A percentile compares a stretch with the other conserved stretches of the same genome.
phyloP scores from a whole-genome alignment of 345 rosid species.

The Heritiera fomes region DNA sequence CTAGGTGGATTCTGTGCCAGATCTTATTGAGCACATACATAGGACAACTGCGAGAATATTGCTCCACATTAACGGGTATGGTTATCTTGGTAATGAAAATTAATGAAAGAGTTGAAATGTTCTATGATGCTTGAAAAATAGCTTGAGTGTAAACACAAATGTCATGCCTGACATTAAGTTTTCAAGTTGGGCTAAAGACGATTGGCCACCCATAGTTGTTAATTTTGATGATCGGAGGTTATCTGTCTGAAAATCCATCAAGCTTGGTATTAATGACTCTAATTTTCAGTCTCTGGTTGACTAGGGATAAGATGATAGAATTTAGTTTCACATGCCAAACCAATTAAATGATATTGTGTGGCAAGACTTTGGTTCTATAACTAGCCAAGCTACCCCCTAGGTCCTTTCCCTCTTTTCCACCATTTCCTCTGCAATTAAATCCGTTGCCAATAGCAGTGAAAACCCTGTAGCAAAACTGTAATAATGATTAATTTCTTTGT shows the following conservation, averaged over 20 bases:
- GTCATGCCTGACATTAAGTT: too few relatives aligned
- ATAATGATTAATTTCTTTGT: background rate
- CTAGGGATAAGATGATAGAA: background rate
- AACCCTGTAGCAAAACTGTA: background rate
- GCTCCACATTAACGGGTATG: slow-evolving; percentile 94
- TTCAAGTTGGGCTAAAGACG: background rate
- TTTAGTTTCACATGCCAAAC: background rate
- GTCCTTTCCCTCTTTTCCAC: background rate
- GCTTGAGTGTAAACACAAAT: background rate
- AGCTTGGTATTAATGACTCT: background rate
- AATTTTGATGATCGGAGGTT: background rate
- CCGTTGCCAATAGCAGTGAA: background rate
- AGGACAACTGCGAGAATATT: slow-evolving; percentile 84
- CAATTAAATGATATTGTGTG: background rate
- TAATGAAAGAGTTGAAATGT: background rate
- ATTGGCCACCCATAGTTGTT: background rate
- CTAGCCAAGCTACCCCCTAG: background rate
- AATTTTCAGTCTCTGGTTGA: background rate
- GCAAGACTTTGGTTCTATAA: too few relatives aligned
- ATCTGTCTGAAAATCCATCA: background rate
- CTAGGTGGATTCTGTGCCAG: slow-evolving; percentile 88
- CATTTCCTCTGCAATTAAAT: background rate
- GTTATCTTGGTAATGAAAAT: background rate
- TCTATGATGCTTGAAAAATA: too few relatives aligned
- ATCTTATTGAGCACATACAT: slow-evolving; percentile 75